Evolutionary conservation across 768 basidiomycete species (phyloP).

Genomic region (Boletus subparvulus): DNA sequence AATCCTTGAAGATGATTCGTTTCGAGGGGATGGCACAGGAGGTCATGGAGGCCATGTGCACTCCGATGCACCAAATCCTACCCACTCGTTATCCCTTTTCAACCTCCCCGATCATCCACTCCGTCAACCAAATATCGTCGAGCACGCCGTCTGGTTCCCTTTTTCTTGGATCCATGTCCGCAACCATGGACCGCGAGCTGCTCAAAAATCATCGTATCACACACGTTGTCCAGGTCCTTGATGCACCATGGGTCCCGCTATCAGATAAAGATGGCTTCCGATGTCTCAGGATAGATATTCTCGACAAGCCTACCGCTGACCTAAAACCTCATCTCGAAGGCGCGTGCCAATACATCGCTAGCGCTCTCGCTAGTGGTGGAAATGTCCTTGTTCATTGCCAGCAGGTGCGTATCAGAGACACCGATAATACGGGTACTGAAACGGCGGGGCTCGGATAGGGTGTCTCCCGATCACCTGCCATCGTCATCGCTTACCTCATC

Average conservation of each 20-base stretch:
- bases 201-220: slow-evolving; percentile 51
- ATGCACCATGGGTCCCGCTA: slow-evolving; percentile 60
- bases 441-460: slow-evolving; percentile 44
- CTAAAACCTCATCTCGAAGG: slow-evolving; percentile 66
- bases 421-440: not conserved
- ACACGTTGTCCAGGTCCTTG: slow-evolving; percentile 66
- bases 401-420: slow-evolving; percentile 50
- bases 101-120: slow-evolving; percentile 18
- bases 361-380: slow-evolving; percentile 54
- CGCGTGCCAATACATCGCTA: slow-evolving; percentile 66
- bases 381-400: slow-evolving; percentile 81
- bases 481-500: slow-evolving; percentile 83
- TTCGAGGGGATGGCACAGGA: slow-evolving; percentile 74
- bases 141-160: slow-evolving; percentile 46
- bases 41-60: slow-evolving; percentile 82
- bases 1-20: slow-evolving; percentile 58
- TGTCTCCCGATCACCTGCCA: slow-evolving; percentile 71
- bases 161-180: slow-evolving; percentile 67
- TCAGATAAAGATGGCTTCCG: slow-evolving; percentile 45
- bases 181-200: slow-evolving; percentile 54
- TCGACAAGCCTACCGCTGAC: slow-evolving; percentile 61
- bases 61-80: slow-evolving; percentile 77
- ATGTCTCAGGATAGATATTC: slow-evolving; percentile 66
- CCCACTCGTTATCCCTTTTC: slow-evolving; percentile 33
- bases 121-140: slow-evolving; percentile 12